Evolutionary conservation across 164 flowering plant genomes (phyloP).

Genomic region (Chimonanthus praecox): DNA sequence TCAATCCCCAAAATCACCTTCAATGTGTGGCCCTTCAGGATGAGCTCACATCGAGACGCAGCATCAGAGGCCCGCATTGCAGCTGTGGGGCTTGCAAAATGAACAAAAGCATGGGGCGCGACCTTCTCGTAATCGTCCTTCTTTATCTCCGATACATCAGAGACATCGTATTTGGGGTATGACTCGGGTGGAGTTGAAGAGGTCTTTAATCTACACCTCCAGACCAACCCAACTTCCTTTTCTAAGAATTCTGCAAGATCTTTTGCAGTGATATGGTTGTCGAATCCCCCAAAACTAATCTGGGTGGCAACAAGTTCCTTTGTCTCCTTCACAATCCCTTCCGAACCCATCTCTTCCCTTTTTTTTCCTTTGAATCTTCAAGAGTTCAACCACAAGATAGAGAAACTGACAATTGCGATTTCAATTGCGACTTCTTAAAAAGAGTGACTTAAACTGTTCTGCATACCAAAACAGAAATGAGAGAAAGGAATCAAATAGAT

Average conservation of each 20-base stretch:
- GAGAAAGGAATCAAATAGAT: too few species aligned
- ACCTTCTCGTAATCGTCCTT: slow-evolving; percentile 49
- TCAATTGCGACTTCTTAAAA: too few species aligned
- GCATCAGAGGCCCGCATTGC: slow-evolving; percentile 40
- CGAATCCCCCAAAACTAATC: slow-evolving; percentile 71
- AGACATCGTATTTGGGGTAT: slow-evolving; percentile 46
- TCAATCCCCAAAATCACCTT: slow-evolving; percentile 63
- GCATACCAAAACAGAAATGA: too few species aligned
- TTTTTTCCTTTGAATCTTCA: not conserved
- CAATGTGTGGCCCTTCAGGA: slow-evolving; percentile 30
- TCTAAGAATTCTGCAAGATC: slow-evolving; percentile 47
- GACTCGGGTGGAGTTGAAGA: slow-evolving; percentile 84
- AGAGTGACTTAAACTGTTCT: too few species aligned
- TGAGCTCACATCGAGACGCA: slow-evolving; percentile 42
- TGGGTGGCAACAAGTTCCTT: slow-evolving; percentile 41
- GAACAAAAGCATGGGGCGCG: slow-evolving; percentile 89
- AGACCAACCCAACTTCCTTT: slow-evolving; percentile 47
- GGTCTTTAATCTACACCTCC: slow-evolving; percentile 75
- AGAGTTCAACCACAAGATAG: too few species aligned
- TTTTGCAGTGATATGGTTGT: slow-evolving; percentile 34
- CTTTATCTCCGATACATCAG: slow-evolving; percentile 13
- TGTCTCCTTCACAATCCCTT: slow-evolving; percentile 10
- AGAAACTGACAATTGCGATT: too few species aligned
- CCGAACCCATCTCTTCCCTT: slow-evolving; percentile 36
- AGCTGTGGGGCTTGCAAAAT: slow-evolving; percentile 56